Evolutionary conservation across 2,329 filamentous ascomycete species (phyloP).

Genomic region (Gliomastix tumulicola): DNA sequence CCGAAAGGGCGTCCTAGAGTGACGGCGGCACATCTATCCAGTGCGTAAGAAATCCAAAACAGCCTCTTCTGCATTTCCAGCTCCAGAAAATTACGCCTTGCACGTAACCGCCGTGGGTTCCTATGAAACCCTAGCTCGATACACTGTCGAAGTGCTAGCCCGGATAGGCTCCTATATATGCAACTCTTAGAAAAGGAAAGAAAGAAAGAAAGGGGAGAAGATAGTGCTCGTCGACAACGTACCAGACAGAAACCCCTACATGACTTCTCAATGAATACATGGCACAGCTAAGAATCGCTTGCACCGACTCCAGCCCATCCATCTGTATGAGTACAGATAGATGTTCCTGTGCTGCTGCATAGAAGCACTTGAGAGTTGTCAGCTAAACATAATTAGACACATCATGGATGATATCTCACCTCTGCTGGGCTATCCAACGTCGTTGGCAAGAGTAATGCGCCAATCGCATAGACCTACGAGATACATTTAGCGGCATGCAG

Average conservation of each 20-base stretch:
- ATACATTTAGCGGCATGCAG: too few species aligned
- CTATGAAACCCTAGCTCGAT: conserved; percentile 25
- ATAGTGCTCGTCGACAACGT: too few species aligned
- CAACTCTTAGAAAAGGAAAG: too few species aligned
- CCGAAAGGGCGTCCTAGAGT: conserved; percentile 14
- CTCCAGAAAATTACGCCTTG: conserved; percentile 9
- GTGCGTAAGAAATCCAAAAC: conserved; percentile 24
- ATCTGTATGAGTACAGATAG: conserved; percentile 10
- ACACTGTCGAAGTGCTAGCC: conserved; percentile 22
- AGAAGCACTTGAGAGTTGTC: conserved; percentile 8
- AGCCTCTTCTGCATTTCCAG: conserved; percentile 19
- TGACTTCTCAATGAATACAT: conserved; percentile 14
- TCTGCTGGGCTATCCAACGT: conserved; percentile 1
- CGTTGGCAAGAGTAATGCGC: conserved; percentile 3
- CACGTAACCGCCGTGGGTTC: conserved; percentile 10
- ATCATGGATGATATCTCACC: neutral
- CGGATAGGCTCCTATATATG: conserved; percentile 21
- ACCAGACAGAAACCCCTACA: conserved; percentile 2
- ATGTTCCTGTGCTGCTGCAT: conserved; percentile 12
- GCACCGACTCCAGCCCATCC: conserved; percentile 21
- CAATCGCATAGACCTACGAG: neutral
- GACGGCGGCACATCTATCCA: conserved; percentile 19
- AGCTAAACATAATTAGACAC: too few species aligned
- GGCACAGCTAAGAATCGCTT: conserved; percentile 21
- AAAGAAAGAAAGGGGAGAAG: neutral